phyloP scores from a whole-genome alignment of 139 green algal genomes.

The Coelastrella sp. region DNA sequence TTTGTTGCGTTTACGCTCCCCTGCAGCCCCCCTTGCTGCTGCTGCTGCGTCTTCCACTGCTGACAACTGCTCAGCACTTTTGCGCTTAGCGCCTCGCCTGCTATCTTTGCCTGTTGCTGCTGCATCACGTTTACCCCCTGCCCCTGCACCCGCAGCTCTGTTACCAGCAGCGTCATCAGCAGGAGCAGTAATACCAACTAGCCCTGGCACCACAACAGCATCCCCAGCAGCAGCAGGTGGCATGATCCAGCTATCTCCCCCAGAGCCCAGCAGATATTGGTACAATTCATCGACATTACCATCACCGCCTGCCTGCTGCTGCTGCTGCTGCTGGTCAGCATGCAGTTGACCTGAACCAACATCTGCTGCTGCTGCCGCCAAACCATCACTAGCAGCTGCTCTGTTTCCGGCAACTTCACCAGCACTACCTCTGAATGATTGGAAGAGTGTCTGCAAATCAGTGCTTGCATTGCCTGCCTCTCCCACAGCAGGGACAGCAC shows the following conservation, averaged over 20 bases:
- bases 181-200: too few species aligned
- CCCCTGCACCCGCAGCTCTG: not conserved
- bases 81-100: too few species aligned
- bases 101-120: too few species aligned
- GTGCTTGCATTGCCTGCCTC: not conserved
- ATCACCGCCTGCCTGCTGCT: not conserved
- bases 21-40: not conserved
- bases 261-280: constrained; percentile 16
- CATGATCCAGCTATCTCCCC: constrained; percentile 37
- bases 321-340: not conserved
- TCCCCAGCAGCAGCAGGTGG: not conserved
- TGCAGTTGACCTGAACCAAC: not conserved
- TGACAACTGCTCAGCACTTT: not conserved
- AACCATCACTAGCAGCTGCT: not conserved
- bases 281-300: constrained; percentile 8
- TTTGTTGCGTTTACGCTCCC: not conserved
- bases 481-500: not conserved
- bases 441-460: constrained; percentile 26
- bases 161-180: too few species aligned
- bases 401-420: not conserved
- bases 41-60: too few species aligned
- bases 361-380: not conserved
- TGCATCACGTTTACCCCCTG: not conserved
- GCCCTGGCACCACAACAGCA: not conserved
- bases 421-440: not conserved